phyloP scores from a whole-genome alignment of 2,329 filamentous ascomycete genomes.

The Neonectria hederae region DNA sequence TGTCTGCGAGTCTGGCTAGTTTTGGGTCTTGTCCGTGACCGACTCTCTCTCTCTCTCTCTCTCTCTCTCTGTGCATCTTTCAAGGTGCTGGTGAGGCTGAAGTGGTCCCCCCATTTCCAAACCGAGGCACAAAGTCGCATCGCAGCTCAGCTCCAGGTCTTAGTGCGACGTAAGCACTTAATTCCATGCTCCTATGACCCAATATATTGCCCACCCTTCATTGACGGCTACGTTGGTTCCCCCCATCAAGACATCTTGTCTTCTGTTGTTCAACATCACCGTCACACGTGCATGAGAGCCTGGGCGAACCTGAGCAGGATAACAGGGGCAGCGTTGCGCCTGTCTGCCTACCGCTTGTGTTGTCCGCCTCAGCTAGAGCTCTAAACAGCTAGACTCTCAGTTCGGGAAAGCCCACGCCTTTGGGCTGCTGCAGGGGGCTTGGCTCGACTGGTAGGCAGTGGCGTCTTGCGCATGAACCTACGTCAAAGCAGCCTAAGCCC shows the following conservation, averaged over 20 bases:
- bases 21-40: background rate
- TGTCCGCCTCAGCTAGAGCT: background rate
- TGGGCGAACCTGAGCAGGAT: background rate
- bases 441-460: background rate
- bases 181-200: background rate
- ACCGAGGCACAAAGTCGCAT: too few species aligned
- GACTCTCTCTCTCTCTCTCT: too few species aligned
- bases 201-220: background rate
- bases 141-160: too few species aligned
- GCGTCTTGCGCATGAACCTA: background rate
- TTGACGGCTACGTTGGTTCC: background rate
- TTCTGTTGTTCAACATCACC: background rate
- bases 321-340: background rate
- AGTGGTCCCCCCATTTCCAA: too few species aligned
- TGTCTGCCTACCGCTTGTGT: background rate
- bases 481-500: background rate
- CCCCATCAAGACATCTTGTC: background rate
- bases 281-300: background rate
- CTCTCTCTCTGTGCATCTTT: background rate
- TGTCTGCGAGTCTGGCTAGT: background rate
- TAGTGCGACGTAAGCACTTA: background rate
- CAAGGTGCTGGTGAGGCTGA: background rate
- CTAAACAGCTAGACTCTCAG: background rate
- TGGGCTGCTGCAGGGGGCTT: background rate
- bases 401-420: background rate